Evolutionary conservation across 768 basidiomycete genomes (phyloP).

Genomic region (Trametopsis cervina): DNA sequence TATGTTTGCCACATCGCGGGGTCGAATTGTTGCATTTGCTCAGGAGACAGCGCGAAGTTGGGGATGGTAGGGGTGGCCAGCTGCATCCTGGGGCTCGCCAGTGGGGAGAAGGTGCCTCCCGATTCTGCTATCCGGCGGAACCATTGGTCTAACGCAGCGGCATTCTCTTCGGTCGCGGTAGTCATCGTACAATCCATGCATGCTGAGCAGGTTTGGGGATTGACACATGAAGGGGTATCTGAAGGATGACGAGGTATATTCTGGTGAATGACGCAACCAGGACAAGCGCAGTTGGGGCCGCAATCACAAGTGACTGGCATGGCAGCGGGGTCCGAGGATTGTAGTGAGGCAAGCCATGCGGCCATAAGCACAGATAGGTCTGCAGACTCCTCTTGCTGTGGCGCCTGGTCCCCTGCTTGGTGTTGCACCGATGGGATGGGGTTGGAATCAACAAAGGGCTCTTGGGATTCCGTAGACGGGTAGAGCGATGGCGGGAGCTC

Average conservation of each 20-base stretch:
- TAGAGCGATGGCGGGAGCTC: conserved; percentile 13
- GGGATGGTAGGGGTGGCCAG: background rate
- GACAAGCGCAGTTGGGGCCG: conserved; percentile 56
- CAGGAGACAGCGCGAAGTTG: background rate
- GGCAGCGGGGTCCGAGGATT: conserved; percentile 15
- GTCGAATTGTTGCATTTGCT: conserved; percentile 9
- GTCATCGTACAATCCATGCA: conserved; percentile 64
- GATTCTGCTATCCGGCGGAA: conserved; percentile 1
- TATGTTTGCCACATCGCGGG: conserved; percentile 14
- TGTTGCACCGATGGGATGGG: background rate
- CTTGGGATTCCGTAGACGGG: conserved; percentile 15
- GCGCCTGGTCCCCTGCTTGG: conserved; percentile 7
- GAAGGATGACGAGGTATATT: conserved; percentile 25
- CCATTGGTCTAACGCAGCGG: conserved; percentile 14
- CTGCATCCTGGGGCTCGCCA: background rate
- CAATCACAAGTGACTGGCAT: conserved; percentile 53
- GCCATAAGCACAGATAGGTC: conserved; percentile 20
- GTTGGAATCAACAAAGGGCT: background rate
- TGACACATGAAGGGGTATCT: conserved; percentile 23
- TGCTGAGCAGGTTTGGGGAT: conserved; percentile 33
- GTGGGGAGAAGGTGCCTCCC: background rate
- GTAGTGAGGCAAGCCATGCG: conserved; percentile 14
- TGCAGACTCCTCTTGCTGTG: too few relatives aligned
- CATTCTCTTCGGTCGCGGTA: conserved; percentile 33
- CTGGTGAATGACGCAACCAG: conserved; percentile 56